Evolutionary conservation across 169 alveolate genomes (phyloP).

Genomic region (Plasmodium vinckei): DNA sequence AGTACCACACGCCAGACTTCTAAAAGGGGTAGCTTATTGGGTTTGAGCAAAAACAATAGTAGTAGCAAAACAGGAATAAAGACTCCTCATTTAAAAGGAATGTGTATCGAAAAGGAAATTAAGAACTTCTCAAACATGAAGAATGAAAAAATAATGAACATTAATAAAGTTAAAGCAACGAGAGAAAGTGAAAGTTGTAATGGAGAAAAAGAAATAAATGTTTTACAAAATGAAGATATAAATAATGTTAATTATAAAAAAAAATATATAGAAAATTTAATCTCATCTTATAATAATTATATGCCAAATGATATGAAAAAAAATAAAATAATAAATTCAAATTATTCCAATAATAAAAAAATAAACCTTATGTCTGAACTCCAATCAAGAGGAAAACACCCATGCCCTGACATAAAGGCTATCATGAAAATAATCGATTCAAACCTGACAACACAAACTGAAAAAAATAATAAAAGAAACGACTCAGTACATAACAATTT

Average conservation of each 20-base stretch:
- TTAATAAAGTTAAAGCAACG: not conserved
- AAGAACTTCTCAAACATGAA: not conserved
- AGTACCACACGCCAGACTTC: not conserved
- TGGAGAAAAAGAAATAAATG: not conserved
- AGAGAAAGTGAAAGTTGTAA: not conserved
- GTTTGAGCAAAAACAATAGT: not conserved
- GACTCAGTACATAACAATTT: not conserved
- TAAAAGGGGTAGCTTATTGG: not conserved
- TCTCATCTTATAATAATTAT: slow-evolving; percentile 38
- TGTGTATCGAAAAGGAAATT: not conserved
- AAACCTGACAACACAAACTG: not conserved
- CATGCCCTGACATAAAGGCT: slow-evolving; percentile 6
- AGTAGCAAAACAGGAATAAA: not conserved
- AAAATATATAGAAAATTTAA: slow-evolving; percentile 20
- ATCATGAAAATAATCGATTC: slow-evolving; percentile 44
- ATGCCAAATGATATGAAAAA: not conserved
- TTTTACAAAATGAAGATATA: not conserved
- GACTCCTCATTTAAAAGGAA: not conserved
- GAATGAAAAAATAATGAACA: not conserved
- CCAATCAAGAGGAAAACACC: not conserved
- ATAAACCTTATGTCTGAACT: not conserved
- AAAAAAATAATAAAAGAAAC: not conserved
- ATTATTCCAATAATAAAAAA: not conserved
- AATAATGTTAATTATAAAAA: slow-evolving; percentile 26
- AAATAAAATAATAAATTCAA: not conserved